Base-by-base conservation (phyloP, 164 flowering plant species). In the Sedum album region DNA sequence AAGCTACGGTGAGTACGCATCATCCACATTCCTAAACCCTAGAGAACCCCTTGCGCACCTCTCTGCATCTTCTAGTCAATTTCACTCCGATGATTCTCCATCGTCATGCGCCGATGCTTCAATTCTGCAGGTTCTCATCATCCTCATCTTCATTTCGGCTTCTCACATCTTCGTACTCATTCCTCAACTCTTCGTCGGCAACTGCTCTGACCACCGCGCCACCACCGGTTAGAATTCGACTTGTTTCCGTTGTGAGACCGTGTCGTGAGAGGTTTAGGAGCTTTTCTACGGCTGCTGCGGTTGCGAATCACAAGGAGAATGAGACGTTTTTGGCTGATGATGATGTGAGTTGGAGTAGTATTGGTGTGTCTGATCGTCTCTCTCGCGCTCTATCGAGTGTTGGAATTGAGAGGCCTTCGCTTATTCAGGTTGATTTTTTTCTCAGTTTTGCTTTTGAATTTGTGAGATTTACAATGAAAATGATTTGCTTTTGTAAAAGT, bases 341-440 rank as follows among this genome's bases (percentile, higher is more conserved):
- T 57, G 65, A 69, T 69, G 87, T 88, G 46, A 78, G 93, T 1
- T 93, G 98, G 98, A 68, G 70, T 30, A 84, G 93, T 33, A 82
- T 90, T 15, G 96, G 96, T 0, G 72, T 93, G 13, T 87, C 96
- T 1, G 85, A 84, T 20, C 75, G 53, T 38, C 76, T 90, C n/a
- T 81, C 86, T 61, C 79, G 65, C 5, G 79, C 96, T 53, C 86
- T 93, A 20, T 71, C 71, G 23, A 71, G 60, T 30, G 76, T 72
- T 42, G 90, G 93, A 64, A 79, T 92, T n/a, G 73, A 75, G 1
- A 82, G 82, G 66, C 96, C 98, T 0, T 92, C 96, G 68, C 72
- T 84, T 3, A 76, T 85, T 79, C 98, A 93, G 93, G 98, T 93
- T 18, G 20, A 18, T 30, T 31, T 17, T 23, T 25, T 15, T 33